Conservation (phyloP, 768 basidiomycete genomes). For the Calvatia gigantea region DNA sequence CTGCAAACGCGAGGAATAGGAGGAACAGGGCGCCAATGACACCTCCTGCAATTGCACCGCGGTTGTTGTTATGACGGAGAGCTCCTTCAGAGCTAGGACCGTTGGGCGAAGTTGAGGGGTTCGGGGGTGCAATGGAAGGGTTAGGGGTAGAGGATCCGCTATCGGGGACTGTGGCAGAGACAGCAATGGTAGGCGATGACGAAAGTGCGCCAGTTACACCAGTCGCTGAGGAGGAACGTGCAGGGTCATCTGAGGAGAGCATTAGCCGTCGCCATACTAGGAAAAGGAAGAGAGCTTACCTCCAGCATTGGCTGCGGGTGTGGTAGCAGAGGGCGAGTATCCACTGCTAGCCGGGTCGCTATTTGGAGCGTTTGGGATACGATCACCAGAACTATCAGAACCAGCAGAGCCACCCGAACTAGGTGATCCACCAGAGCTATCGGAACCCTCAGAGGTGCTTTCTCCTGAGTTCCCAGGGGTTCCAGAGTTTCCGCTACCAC, state of each 20-base stretch:
- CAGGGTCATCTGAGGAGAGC: no score
- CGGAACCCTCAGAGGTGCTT: neutral
- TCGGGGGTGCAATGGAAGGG: neutral
- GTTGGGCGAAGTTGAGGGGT: conserved; percentile 2
- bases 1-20: conserved; percentile 30
- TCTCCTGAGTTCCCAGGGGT: neutral
- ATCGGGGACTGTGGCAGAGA: neutral
- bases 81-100: conserved; percentile 10
- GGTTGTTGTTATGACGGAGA: conserved; percentile 19
- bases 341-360: no score
- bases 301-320: neutral
- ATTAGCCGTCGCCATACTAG: no score
- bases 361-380: neutral
- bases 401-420: neutral
- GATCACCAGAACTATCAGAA: neutral
- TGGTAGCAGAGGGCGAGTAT: no score
- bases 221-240: no score
- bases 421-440: neutral
- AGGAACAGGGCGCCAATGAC: conserved; percentile 47
- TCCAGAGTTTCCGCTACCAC: neutral
- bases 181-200: neutral
- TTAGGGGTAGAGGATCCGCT: neutral
- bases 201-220: no score
- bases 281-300: neutral
- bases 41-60: conserved; percentile 51